Base-by-base conservation (phyloP, 2,329 filamentous ascomycete species). In the Calonectria henricotiae region DNA sequence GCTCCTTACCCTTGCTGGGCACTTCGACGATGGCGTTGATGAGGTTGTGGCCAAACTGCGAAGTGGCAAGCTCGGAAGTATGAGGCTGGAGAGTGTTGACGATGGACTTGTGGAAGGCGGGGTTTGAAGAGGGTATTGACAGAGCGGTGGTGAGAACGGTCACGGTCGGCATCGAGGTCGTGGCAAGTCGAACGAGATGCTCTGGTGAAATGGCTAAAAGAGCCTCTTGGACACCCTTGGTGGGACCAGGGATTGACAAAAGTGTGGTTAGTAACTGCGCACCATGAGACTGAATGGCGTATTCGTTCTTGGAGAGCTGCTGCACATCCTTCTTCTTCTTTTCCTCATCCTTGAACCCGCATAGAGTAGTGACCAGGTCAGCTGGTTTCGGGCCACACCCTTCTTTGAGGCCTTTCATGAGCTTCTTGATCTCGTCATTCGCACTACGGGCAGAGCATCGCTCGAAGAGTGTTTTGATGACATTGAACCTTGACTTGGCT, bases 381-480 rank as follows among this genome's bases (percentile, higher is more conserved):
- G 85, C 86, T 23, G 85, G 83, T 58, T 86, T 83, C 9, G 80
- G 81, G 25, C 86, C 85, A 62, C 87, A 86, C 15, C 86, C 85
- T 12, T 85, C 82, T 23, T 85, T 83, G 4, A 89, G 80, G 1
- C 84, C 86, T 74, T 81, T 85, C 60, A 86, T 85, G 23, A 89
- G 79, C 63, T 81, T 79, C 65, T 84, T 83, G 69, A 87, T 82
- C 77, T 89, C 83, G 30, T 89, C 84, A 37, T 86, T 87, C 20
- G 88, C 84, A 71, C 90, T 87, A 20, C 96, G 91, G 11, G 91
- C 90, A 5, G 90, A 84, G 79, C 94, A 97, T 71, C 96, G 89
- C 81, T 98, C 94, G 71, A 98, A 92, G 4, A 98, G 84, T 0
- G 92, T 91, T 79, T 92, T 93, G 76, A 98, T 89, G 12, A 98